phyloP scores from a whole-genome alignment of 495 filamentous ascomycete species.

The Alectoria sarmentosa region DNA sequence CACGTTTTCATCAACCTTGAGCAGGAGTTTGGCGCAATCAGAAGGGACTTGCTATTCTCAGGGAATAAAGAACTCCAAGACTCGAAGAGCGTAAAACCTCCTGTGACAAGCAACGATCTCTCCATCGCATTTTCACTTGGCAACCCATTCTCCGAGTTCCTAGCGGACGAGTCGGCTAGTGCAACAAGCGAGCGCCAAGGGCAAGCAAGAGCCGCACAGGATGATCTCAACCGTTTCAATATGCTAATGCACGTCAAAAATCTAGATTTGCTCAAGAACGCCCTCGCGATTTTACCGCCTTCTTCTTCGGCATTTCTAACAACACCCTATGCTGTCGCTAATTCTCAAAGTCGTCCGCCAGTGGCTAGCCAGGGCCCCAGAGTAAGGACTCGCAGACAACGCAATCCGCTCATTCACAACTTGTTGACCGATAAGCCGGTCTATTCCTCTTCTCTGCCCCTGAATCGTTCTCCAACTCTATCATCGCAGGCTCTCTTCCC shows the following conservation, averaged over 20 bases:
- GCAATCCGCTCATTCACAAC: slow-evolving; percentile 94
- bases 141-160: neutral
- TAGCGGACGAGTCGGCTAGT: neutral
- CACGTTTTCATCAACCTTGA: slow-evolving; percentile 95
- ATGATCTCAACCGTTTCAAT: slow-evolving; percentile 16
- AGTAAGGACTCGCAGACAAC: slow-evolving; percentile 65
- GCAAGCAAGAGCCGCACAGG: slow-evolving; percentile 4
- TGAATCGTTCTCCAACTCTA: slow-evolving; percentile 40
- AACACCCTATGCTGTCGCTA: slow-evolving; percentile 74
- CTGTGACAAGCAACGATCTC: neutral
- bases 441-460: slow-evolving; percentile 82
- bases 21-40: slow-evolving; percentile 71
- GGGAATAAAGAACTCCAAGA: neutral
- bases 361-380: slow-evolving; percentile 47
- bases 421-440: slow-evolving; percentile 91
- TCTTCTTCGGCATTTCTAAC: slow-evolving; percentile 83
- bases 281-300: slow-evolving; percentile 71
- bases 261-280: slow-evolving; percentile 56
- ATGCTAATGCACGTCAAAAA: slow-evolving; percentile 58
- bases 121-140: neutral
- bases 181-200: neutral
- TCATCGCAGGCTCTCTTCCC: slow-evolving; percentile 30
- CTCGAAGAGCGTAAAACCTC: neutral
- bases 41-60: slow-evolving; percentile 45
- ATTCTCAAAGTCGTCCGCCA: slow-evolving; percentile 41